These are phyloP conservation scores for Sordaria brevicollis DNA, from an alignment of 495 filamentous ascomycete genomes.

Conservation along the genomic window DNA sequence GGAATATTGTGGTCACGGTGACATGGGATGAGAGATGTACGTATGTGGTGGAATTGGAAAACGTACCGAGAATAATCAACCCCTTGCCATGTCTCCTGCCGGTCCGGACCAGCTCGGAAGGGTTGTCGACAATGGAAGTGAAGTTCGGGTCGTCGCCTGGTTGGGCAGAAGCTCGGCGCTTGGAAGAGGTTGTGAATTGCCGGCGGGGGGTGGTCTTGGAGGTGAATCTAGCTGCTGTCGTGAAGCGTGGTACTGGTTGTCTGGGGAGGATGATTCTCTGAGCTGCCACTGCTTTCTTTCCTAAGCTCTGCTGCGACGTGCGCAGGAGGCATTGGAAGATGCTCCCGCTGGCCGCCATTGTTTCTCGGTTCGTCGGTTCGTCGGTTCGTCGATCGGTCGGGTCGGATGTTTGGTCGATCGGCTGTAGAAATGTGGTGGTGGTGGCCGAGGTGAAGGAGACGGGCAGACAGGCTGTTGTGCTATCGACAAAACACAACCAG, in stretches of 20 bases:
- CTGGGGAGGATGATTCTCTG: neutral
- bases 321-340: neutral
- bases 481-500: neutral
- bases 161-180: constrained; percentile 10
- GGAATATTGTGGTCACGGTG: no score
- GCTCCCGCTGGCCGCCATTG: neutral
- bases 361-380: neutral
- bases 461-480: neutral
- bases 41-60: no score
- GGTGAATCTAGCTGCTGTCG: neutral
- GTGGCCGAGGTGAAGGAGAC: neutral
- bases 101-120: constrained; percentile 61
- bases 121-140: constrained; percentile 75
- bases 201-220: constrained; percentile 9
- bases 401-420: neutral
- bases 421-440: neutral
- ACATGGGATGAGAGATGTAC: neutral
- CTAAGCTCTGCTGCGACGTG: neutral
- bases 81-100: constrained; percentile 69
- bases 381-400: neutral
- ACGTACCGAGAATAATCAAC: constrained; percentile 63
- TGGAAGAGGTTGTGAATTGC: constrained; percentile 19
- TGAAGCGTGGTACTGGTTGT: neutral
- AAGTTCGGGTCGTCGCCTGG: constrained; percentile 62
- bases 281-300: neutral